Conservation (phyloP, 306 rosid species). For the Pyrus communis region DNA sequence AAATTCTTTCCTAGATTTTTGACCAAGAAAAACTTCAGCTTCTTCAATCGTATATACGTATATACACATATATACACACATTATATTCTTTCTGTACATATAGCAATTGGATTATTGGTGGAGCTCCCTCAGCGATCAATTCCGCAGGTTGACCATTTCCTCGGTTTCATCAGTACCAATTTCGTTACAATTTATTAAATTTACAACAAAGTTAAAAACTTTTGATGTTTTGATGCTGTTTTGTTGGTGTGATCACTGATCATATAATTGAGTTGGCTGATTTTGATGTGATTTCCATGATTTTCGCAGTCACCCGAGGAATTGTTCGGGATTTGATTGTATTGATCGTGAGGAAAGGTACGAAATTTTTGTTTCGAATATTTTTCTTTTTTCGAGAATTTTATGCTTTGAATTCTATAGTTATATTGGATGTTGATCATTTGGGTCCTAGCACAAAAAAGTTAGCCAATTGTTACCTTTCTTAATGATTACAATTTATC, state of each 20-base stretch:
- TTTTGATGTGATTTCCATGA: background rate
- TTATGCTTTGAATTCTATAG: background rate
- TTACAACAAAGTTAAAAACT: background rate
- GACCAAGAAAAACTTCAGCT: background rate
- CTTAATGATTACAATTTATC: background rate
- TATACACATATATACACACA: background rate
- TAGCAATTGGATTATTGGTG: background rate
- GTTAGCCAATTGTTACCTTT: background rate
- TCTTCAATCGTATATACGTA: background rate
- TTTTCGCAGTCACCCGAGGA: background rate
- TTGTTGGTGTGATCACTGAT: too few relatives aligned
- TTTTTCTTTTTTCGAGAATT: background rate
- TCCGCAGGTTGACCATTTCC: background rate
- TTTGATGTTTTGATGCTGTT: background rate
- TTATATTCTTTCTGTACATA: background rate
- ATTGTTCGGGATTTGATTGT: background rate
- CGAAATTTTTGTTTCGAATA: background rate
- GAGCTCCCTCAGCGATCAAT: background rate
- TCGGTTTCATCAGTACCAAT: background rate
- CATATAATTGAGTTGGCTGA: background rate
- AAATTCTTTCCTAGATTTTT: background rate
- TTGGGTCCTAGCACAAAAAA: background rate
- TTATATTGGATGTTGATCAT: conserved; percentile 8
- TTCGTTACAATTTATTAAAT: background rate
- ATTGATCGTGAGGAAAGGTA: conserved; percentile 10